Base-by-base conservation (phyloP, 441 rosid species). In the Metrosideros polymorpha region DNA sequence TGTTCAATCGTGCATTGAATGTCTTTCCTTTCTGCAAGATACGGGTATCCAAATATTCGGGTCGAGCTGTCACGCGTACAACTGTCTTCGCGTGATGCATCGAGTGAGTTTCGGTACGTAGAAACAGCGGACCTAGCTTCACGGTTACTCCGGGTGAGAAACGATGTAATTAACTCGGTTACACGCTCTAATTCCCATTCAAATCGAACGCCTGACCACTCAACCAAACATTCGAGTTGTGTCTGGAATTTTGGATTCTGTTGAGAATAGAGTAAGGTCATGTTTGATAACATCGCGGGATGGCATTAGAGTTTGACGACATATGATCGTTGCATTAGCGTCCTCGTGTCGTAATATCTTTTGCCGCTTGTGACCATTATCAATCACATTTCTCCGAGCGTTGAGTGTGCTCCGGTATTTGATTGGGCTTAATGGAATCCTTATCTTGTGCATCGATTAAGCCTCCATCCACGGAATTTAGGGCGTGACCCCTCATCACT, bases 331-430 rank as follows among this genome's bases (percentile, higher is more conserved):
- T 35, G n/a, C 6, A 5, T 35, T 7, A 10, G 19, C 7, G 15
- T 6, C 5, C 8, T 24, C 0, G 1, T 19, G 79, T 2, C 14
- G 9, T 35, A 22, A 59, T 30, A 7, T 30, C 39, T 61, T 29
- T 61, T 3, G 24, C 22, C 1, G 0, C 22, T 30, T 0, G 1
- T 15, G 22, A 61, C 12, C 39, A 3, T 59, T 8, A 1, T 29
- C 71, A 15, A 59, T 29, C 39, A 14, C 9, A 7, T 29, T 7
- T 59, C 35, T 13, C 71, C 4, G 12, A 54, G 57, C 9, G 9
- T 9, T 24, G 15, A 29, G 45, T 19, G 77, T 0, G n/a, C 10
- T 10, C 10, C 3, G 15, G 4, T 19, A 6, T 9, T 19, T 35
- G 79, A 35, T 19, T 66, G 35, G 79, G 47, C 79, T 66, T 5